Base-by-base conservation (phyloP, 352 stramenopile genomes). In the Globisporangium echinulatum region DNA sequence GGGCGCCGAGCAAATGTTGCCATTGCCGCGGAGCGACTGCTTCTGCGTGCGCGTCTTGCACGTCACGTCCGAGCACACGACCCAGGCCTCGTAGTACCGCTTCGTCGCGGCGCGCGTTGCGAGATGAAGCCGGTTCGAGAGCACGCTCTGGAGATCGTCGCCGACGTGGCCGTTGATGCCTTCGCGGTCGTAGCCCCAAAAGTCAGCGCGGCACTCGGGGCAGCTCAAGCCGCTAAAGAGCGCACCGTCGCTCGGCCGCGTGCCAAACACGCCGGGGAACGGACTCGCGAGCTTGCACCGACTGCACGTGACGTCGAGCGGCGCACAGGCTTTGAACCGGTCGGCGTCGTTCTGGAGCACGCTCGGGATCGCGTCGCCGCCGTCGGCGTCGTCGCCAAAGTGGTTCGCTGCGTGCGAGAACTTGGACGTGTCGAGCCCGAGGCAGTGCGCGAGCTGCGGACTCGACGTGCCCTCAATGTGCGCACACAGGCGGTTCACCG, bases 401-500 rank as follows among this genome's bases (percentile, higher is more conserved):
- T 88, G 79, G 52, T 88, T 85, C 3, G 75, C 66, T 33, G 85
- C 71, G 59, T 93, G 76, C 17, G 85, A 96, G 59, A 98, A 99
- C 57, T 98, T 98, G 13, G 78, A 77, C 19, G 92, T 90, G 67
- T 99, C 97, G 7, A 99, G 77, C 13, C 97, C 97, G 11, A 99
- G 81, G 59, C 96, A 97, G 58, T 98, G 82, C 43, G 97, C 97
- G 25, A 99, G 70, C 49, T 98, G 92, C 9, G 88, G 83, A 33
- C 88, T 91, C 37, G 90, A 97, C 4, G 93, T 98, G 62, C 96
- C 97, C 74, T 99, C 96, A 69, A 99, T 99, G 52, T 98, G 97
- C 61, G 98, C 97, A 58, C 97, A 99, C 61, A 99, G 75, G 71
- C 98, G 97, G 63, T 96, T 96, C 37, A 99, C 95, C 4, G 97